phyloP scores from a whole-genome alignment of 2,329 filamentous ascomycete genomes.

The Coccinonectria pachysandricola region DNA sequence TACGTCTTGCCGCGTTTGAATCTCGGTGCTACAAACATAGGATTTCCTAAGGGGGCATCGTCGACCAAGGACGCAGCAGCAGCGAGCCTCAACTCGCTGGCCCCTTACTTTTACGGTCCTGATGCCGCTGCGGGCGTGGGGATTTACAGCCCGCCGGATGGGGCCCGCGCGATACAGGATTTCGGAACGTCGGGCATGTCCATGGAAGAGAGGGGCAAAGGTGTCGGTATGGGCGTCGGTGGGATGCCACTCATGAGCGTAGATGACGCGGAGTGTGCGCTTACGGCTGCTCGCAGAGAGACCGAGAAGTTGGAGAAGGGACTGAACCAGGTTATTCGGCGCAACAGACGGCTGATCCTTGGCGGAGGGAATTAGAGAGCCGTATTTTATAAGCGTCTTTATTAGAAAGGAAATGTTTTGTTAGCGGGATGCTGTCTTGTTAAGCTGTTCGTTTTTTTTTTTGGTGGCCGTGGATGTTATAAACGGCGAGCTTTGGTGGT shows the following conservation, averaged over 20 bases:
- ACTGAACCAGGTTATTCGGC: constrained; percentile 48
- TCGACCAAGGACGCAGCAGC: constrained; percentile 35
- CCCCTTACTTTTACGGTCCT: constrained; percentile 45
- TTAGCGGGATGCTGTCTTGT: too few species aligned
- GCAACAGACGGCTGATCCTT: constrained; percentile 45
- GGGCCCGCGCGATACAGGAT: constrained; percentile 24
- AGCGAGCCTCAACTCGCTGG: constrained; percentile 42
- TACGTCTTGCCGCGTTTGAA: constrained; percentile 53
- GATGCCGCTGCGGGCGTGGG: constrained; percentile 34
- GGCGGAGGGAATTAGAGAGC: constrained; percentile 19
- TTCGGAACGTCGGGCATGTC: constrained; percentile 20
- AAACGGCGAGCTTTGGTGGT: too few species aligned
- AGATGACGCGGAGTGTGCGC: constrained; percentile 51
- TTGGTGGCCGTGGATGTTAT: too few species aligned
- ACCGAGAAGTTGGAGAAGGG: constrained; percentile 53
- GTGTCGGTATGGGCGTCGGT: constrained; percentile 20
- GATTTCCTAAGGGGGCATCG: constrained; percentile 26
- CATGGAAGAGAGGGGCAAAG: constrained; percentile 22
- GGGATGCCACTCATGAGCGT: constrained; percentile 49
- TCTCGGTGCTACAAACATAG: constrained; percentile 38
- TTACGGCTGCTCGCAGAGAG: constrained; percentile 44
- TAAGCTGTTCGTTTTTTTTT: too few species aligned
- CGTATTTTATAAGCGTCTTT: too few species aligned
- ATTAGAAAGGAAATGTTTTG: too few species aligned
- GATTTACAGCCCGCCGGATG: constrained; percentile 31